These are phyloP conservation scores for Speleostelium caveatum DNA, from an alignment of 78 protist genomes.

Conservation along the genomic window DNA sequence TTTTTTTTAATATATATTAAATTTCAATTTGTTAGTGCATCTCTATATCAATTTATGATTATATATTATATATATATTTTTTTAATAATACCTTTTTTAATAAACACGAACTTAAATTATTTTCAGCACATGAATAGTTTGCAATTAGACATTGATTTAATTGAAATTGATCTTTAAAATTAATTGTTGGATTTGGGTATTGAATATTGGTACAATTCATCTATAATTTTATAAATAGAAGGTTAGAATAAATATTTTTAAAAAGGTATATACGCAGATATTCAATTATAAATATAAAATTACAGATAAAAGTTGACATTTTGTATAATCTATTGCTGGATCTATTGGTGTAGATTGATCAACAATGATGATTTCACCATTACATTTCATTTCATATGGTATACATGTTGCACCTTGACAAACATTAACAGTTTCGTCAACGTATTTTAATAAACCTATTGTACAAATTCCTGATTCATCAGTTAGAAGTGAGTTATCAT, in stretches of 20 bases:
- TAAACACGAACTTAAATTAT: not conserved
- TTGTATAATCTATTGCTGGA: not conserved
- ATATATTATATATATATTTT: no score
- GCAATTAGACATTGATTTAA: not conserved
- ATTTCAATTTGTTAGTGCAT: no score
- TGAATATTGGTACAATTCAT: conserved; percentile 11
- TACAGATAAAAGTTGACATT: conserved; percentile 33
- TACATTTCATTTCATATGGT: conserved; percentile 16
- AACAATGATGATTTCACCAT: not conserved
- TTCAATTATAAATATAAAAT: not conserved
- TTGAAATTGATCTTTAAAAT: conserved; percentile 21
- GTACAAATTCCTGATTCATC: not conserved
- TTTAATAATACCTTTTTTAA: not conserved
- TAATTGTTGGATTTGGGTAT: not conserved
- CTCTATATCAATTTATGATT: no score
- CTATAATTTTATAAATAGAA: not conserved
- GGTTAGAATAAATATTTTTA: not conserved
- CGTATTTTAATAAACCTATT: not conserved
- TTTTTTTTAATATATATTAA: no score
- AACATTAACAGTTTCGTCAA: not conserved
- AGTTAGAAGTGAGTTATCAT: not conserved
- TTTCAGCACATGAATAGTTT: not conserved
- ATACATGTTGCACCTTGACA: conserved; percentile 21
- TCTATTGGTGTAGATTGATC: not conserved
- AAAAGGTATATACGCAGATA: not conserved